phyloP scores from a whole-genome alignment of 768 basidiomycete species.

The Boletus sensibilis region DNA sequence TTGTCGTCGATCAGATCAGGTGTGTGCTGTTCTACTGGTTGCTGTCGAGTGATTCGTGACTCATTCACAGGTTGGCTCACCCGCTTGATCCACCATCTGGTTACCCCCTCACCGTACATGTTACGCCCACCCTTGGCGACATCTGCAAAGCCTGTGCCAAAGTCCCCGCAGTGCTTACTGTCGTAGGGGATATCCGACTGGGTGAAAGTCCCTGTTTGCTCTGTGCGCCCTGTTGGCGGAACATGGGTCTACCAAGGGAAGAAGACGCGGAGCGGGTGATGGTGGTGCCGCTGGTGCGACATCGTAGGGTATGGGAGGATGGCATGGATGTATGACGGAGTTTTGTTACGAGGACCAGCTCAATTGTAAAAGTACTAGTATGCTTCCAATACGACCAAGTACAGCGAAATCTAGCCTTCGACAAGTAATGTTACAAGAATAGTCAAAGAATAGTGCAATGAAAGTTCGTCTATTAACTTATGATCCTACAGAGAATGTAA shows the following conservation, averaged over 20 bases:
- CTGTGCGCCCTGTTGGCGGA: constrained; percentile 72
- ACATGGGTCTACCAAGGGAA: constrained; percentile 56
- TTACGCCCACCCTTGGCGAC: constrained; percentile 59
- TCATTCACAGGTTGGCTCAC: constrained; percentile 51
- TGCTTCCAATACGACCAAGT: not conserved
- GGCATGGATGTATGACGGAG: not conserved
- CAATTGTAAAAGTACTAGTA: not conserved
- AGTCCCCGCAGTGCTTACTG: constrained; percentile 65
- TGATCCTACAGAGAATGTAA: constrained; percentile 18
- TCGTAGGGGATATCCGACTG: constrained; percentile 69
- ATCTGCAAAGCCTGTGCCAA: constrained; percentile 68
- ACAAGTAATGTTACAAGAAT: constrained; percentile 10
- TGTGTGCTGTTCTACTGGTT: constrained; percentile 17
- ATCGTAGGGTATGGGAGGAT: constrained; percentile 31
- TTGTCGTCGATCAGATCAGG: constrained; percentile 76
- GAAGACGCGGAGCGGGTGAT: constrained; percentile 39
- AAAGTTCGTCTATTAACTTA: constrained; percentile 32
- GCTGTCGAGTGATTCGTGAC: constrained; percentile 5
- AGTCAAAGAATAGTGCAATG: constrained; percentile 2
- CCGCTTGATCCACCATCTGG: constrained; percentile 51
- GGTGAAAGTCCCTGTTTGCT: constrained; percentile 77
- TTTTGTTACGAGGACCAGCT: no score
- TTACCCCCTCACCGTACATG: constrained; percentile 68
- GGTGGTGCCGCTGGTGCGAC: constrained; percentile 52
- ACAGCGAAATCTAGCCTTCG: constrained; percentile 4